Evolutionary conservation across 495 filamentous ascomycete species (phyloP).

Genomic region (Darksidea phi): DNA sequence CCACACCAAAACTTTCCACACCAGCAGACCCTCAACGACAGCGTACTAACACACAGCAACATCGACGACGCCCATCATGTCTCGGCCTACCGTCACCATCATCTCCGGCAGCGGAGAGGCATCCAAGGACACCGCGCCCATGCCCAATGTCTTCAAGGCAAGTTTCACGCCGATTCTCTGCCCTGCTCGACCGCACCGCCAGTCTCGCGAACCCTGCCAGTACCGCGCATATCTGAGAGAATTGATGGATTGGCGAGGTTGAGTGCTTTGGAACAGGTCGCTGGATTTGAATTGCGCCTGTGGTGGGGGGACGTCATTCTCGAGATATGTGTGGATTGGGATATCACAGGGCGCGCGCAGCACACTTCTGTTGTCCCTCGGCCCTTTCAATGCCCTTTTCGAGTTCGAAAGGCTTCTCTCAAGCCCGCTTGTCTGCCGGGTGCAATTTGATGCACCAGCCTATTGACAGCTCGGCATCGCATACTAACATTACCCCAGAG

Average conservation of each 20-base stretch:
- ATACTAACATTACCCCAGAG: slow-evolving; percentile 17
- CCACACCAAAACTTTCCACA: neutral
- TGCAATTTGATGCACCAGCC: neutral
- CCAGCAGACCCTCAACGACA: slow-evolving; percentile 2
- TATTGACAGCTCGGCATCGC: neutral
- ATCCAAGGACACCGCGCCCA: slow-evolving; percentile 79
- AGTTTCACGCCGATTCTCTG: neutral
- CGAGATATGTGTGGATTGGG: neutral
- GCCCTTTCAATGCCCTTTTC: neutral
- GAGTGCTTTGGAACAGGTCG: neutral
- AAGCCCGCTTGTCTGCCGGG: neutral
- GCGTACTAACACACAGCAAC: neutral
- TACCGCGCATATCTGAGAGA: neutral
- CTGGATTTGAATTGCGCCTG: neutral
- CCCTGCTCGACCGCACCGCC: neutral
- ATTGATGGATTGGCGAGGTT: no score
- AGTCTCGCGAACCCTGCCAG: neutral
- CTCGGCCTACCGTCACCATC: slow-evolving; percentile 57
- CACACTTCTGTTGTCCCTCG: neutral
- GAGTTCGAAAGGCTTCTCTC: neutral
- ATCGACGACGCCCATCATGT: slow-evolving; percentile 11
- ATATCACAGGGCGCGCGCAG: neutral
- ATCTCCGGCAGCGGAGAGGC: slow-evolving; percentile 87
- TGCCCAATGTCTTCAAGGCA: slow-evolving; percentile 92
- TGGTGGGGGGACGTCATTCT: neutral